These are phyloP conservation scores for Pseudogymnoascus verrucosus DNA, from an alignment of 2,329 filamentous ascomycete genomes.

Conservation along the genomic window DNA sequence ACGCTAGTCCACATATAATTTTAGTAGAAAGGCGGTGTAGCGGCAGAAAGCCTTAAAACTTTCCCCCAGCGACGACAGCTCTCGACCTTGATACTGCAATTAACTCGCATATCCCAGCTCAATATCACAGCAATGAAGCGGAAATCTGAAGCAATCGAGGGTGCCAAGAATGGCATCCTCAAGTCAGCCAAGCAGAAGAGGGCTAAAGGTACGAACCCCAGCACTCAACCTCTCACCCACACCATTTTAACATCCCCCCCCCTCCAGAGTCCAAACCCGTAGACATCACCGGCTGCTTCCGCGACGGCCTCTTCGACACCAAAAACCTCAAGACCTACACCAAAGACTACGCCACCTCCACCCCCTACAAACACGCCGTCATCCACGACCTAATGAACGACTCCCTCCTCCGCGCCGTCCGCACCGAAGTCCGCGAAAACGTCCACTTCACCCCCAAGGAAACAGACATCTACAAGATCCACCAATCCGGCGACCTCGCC, in stretches of 20 bases:
- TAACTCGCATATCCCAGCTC: neutral
- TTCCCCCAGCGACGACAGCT: neutral
- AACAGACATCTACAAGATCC: conserved; percentile 99
- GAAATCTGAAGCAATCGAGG: neutral
- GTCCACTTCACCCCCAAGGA: conserved; percentile 97
- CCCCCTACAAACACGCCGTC: conserved; percentile 85
- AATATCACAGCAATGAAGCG: conserved; percentile 5
- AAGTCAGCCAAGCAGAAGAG: neutral
- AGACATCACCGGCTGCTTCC: conserved; percentile 52
- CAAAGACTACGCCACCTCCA: conserved; percentile 52
- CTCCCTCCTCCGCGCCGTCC: conserved; percentile 73
- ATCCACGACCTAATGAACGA: conserved; percentile 77
- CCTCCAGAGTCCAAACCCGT: conserved; percentile 20
- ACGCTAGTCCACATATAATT: neutral
- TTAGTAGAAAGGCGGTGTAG: conserved; percentile 4
- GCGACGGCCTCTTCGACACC: conserved; percentile 56
- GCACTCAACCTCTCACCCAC: neutral
- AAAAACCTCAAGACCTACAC: conserved; percentile 52
- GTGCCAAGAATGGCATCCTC: conserved; percentile 6
- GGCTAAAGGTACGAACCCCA: neutral
- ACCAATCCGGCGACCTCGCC: conserved; percentile 94
- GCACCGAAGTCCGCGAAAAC: conserved; percentile 79
- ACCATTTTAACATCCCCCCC: neutral
- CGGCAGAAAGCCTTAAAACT: conserved; percentile 9
- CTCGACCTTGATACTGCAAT: neutral